Conservation (phyloP, 768 basidiomycete genomes). For the Phanerodontia chrysosporium region DNA sequence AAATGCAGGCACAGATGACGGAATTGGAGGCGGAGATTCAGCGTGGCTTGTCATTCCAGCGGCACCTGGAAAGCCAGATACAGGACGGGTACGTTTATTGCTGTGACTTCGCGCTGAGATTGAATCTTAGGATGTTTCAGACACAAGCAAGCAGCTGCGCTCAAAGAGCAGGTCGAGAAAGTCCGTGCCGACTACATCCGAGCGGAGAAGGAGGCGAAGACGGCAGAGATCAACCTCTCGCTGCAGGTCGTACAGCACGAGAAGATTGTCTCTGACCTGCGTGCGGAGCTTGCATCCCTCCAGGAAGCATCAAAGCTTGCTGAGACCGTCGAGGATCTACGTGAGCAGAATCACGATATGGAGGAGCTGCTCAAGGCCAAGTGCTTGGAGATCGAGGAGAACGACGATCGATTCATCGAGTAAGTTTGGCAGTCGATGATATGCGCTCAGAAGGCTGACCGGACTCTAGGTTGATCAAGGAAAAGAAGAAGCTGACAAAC, state of each 20-base stretch:
- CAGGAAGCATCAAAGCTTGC: conserved; percentile 53
- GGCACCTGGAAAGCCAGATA: conserved; percentile 59
- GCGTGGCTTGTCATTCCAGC: conserved; percentile 53
- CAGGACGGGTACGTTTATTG: conserved; percentile 62
- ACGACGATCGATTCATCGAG: conserved; percentile 79
- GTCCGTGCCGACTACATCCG: conserved; percentile 42
- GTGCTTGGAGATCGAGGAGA: conserved; percentile 77
- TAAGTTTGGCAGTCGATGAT: conserved; percentile 35
- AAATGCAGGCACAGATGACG: conserved; percentile 53
- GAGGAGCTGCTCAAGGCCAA: conserved; percentile 67
- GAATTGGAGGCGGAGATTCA: conserved; percentile 62
- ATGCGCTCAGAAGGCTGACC: neutral
- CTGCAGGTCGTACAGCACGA: conserved; percentile 65
- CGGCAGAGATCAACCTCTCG: conserved; percentile 62
- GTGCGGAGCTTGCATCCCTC: conserved; percentile 50
- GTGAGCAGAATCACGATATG: conserved; percentile 72
- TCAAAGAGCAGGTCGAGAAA: conserved; percentile 37
- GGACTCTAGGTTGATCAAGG: conserved; percentile 60
- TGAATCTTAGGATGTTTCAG: conserved; percentile 29
- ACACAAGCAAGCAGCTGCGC: conserved; percentile 38
- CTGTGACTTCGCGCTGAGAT: neutral
- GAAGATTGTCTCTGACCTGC: conserved; percentile 54
- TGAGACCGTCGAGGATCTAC: conserved; percentile 51
- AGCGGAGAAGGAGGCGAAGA: conserved; percentile 54
- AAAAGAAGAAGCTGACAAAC: conserved; percentile 68